phyloP scores from a whole-genome alignment of 73 alveolate genomes.

The Paramecium pentaurelia region DNA sequence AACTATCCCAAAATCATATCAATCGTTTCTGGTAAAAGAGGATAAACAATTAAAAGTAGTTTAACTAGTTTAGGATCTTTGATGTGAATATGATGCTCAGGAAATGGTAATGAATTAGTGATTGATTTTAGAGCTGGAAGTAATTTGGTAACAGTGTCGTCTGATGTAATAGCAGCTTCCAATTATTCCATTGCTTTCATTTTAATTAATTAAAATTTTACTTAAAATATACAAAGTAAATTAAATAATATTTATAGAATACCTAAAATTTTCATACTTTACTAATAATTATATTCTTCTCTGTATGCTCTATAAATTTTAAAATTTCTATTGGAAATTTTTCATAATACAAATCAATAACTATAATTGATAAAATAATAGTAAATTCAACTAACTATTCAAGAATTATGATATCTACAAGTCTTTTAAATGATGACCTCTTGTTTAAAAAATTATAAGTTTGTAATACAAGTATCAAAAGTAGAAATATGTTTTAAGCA shows the following conservation, averaged over 20 bases:
- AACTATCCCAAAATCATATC: neutral
- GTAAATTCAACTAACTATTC: conserved; percentile 87
- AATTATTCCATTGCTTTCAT: neutral
- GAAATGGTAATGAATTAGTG: neutral
- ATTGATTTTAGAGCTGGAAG: neutral
- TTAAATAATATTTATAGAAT: no score
- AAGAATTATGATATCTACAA: conserved; percentile 88
- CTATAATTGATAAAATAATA: conserved; percentile 73
- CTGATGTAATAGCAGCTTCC: neutral
- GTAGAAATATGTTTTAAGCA: conserved; percentile 84
- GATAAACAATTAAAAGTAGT: neutral
- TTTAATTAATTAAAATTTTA: neutral
- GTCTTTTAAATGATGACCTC: conserved; percentile 64
- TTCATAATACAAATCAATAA: conserved; percentile 65
- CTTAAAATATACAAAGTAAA: no score
- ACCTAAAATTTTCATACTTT: no score
- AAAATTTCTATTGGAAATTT: no score
- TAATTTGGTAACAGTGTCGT: neutral
- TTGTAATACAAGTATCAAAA: conserved; percentile 58
- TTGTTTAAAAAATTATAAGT: conserved; percentile 71
- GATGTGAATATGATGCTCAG: neutral
- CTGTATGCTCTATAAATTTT: neutral
- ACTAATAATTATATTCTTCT: neutral
- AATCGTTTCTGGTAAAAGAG: neutral
- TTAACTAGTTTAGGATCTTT: neutral